A percentile compares a stretch with the other conserved stretches of the same genome.
Conservation (phyloP, 805 yeast species). For the Candida coquimbonensis region DNA sequence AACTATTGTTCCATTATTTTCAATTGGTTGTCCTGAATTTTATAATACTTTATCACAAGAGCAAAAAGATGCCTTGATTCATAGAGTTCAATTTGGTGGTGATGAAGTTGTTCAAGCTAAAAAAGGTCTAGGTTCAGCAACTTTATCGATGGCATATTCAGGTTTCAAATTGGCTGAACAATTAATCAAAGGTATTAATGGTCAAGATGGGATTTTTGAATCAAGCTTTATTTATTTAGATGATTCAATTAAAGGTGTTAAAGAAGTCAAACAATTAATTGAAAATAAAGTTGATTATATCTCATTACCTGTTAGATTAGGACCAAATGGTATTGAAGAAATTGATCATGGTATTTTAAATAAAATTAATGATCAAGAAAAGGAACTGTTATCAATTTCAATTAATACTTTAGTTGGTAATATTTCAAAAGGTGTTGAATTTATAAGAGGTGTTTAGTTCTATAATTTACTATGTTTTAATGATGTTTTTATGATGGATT, state of each 20-base stretch:
- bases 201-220: slow-evolving; percentile 33
- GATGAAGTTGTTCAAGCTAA: slow-evolving; percentile 85
- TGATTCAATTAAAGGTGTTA: slow-evolving; percentile 20
- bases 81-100: slow-evolving; percentile 83
- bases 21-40: slow-evolving; percentile 39
- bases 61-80: slow-evolving; percentile 53
- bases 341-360: slow-evolving; percentile 16
- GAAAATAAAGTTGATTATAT: slow-evolving; percentile 10
- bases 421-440: slow-evolving; percentile 22
- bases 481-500: not conserved
- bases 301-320: slow-evolving; percentile 21
- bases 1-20: slow-evolving; percentile 71
- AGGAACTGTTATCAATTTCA: slow-evolving; percentile 16
- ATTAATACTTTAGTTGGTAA: slow-evolving; percentile 16
- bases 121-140: slow-evolving; percentile 79
- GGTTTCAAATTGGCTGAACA: slow-evolving; percentile 70
- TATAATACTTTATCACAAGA: slow-evolving; percentile 33
- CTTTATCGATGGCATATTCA: slow-evolving; percentile 82
- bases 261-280: slow-evolving; percentile 9
- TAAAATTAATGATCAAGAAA: slow-evolving; percentile 17
- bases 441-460: slow-evolving; percentile 14
- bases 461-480: too few species aligned
- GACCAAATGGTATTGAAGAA: slow-evolving; percentile 17
- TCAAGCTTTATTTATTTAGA: slow-evolving; percentile 51
- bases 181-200: slow-evolving; percentile 47